Evolutionary conservation across 441 rosid genomes (phyloP), one percentile per base, ranked within the genome.

Genomic region (Aquilaria agallochum): DNA sequence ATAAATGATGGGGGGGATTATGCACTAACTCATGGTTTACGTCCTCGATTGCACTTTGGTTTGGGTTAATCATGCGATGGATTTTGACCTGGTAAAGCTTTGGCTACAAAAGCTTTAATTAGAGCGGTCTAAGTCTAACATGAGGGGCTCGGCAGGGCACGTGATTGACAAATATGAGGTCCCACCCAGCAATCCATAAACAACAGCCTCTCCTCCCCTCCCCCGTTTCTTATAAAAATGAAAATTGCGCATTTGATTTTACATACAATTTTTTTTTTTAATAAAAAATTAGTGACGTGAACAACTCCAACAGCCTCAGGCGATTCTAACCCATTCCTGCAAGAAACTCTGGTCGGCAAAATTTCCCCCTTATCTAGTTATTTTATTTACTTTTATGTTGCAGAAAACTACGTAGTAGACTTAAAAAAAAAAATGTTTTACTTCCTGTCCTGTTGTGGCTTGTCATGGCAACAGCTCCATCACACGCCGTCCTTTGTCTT

Each of bases 111-210:
- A 57, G 27, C 50, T 71, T 56, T 55, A 55, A 42, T 45, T 58
- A 47, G 62, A 40, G 40, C 34, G 54, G 75, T 63, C 59, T 61
- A 36, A 82, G 84, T 81, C 84, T 75, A 75, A 80, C 76, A 58
- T 68, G 82, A 78, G 72, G 88, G 80, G 80, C 82, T 72, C 42
- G 54, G 86, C 84, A 81, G 44, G 56, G 86, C 84, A 83, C 81
- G 80, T 80, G 87, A 74, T 76, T 79, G 78, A 80, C 82, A 68
- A 36, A 79, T 42, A 67, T 50, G 59, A 53, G 57, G 62, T 80
- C 77, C 68, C 64, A 67, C 80, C 81, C 88, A 82, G 78, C 88
- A 74, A 65, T 72, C 68, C 75, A 53, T 73, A 71, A 69, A 65
- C 27, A 20, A 3, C 42, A 36, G 54, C 61, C 62, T 33, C 62